Percentiles rank a stretch among this genome's conserved stretches.
These are phyloP conservation scores for Saprolegnia diclina DNA, from an alignment of 352 stramenopile genomes.

Conservation along the genomic window DNA sequence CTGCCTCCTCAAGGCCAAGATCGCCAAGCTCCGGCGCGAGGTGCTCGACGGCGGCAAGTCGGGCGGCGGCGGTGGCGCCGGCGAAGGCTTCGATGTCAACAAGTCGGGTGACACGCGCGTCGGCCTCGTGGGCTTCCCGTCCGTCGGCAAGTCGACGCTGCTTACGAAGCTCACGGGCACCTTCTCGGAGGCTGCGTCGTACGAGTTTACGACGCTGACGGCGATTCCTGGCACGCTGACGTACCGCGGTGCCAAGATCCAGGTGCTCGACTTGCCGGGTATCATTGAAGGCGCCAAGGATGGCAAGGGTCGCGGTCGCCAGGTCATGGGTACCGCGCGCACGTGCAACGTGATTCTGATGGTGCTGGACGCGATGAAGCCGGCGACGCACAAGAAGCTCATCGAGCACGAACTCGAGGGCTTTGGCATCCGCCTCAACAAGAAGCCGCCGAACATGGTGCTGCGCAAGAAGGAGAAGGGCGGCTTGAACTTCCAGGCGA, in stretches of 20 bases:
- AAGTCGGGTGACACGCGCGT: conserved; percentile 96
- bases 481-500: conserved; percentile 97
- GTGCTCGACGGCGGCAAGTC: conserved; percentile 80
- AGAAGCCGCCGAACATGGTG: conserved; percentile 95
- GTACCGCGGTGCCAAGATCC: conserved; percentile 87
- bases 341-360: conserved; percentile 99
- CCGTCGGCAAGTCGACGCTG: conserved; percentile 97
- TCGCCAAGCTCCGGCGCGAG: conserved; percentile 94
- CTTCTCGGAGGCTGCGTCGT: conserved; percentile 91
- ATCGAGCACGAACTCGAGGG: conserved; percentile 98
- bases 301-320: conserved; percentile 93
- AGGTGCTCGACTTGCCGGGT: conserved; percentile 88
- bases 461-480: conserved; percentile 96
- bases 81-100: conserved; percentile 89
- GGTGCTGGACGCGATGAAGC: conserved; percentile 96
- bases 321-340: conserved; percentile 95
- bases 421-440: conserved; percentile 99
- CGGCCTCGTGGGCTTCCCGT: conserved; percentile 97
- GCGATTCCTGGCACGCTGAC: conserved; percentile 97
- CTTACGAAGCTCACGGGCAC: conserved; percentile 97
- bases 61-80: conserved; percentile 48
- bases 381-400: conserved; percentile 97
- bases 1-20: conserved; percentile 96
- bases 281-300: conserved; percentile 99
- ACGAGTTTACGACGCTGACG: conserved; percentile 99